Conservation (phyloP, 345 rosid genomes). For the Camelina laxa region DNA sequence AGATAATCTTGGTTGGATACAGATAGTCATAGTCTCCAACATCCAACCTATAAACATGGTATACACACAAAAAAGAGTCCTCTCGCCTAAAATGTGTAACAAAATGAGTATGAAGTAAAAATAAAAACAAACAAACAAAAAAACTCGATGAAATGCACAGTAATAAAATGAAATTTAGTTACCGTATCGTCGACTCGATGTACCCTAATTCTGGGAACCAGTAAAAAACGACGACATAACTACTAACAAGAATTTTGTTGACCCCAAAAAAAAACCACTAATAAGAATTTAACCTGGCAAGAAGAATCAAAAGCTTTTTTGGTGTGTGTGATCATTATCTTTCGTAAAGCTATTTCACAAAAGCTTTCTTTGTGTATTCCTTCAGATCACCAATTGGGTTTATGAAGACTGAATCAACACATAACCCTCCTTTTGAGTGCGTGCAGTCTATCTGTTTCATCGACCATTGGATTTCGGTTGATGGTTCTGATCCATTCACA, state of each 20-base stretch:
- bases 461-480: constrained; percentile 74
- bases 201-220: constrained; percentile 31
- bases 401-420: constrained; percentile 89
- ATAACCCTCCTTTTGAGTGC: constrained; percentile 91
- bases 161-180: constrained; percentile 15
- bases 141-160: constrained; percentile 37
- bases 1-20: constrained; percentile 27
- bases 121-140: too few relatives aligned
- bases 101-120: constrained; percentile 16
- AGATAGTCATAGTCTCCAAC: not conserved
- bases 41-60: constrained; percentile 18
- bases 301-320: constrained; percentile 17
- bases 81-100: constrained; percentile 34
- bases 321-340: not conserved
- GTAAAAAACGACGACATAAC: constrained; percentile 14
- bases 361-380: constrained; percentile 50
- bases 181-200: constrained; percentile 29
- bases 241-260: not conserved
- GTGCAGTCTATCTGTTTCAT: constrained; percentile 98
- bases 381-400: constrained; percentile 68
- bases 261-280: not conserved
- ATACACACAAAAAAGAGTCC: not conserved
- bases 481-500: constrained; percentile 62
- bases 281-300: constrained; percentile 16
- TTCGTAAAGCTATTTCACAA: constrained; percentile 20